Evolutionary conservation across 176 grass and related monocot species (phyloP).

Genomic region (Pharus latifolius): DNA sequence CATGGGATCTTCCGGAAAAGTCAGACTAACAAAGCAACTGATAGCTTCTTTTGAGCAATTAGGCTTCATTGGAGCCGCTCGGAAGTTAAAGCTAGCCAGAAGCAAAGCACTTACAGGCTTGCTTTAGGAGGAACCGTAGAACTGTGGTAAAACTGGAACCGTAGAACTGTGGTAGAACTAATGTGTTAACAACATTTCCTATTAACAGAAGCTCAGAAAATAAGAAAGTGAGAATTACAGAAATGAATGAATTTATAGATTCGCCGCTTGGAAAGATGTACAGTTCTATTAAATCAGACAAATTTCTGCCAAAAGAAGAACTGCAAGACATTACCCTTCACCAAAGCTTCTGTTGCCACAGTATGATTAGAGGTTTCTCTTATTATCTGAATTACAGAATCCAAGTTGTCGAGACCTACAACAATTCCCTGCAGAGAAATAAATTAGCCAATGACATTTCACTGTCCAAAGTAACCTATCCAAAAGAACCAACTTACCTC

Average conservation of each 20-base stretch:
- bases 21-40: neutral
- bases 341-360: constrained; percentile 55
- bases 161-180: neutral
- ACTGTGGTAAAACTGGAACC: too few species aligned
- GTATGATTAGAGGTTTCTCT: constrained; percentile 57
- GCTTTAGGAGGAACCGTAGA: neutral
- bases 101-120: neutral
- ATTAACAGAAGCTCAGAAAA: neutral
- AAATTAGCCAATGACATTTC: neutral
- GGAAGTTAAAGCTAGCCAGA: neutral
- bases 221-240: neutral
- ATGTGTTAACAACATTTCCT: neutral
- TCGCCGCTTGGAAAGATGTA: constrained; percentile 1
- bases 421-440: constrained; percentile 72
- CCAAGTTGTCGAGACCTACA: constrained; percentile 92
- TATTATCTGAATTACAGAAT: constrained; percentile 82
- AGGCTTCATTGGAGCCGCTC: neutral
- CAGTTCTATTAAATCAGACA: neutral
- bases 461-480: constrained; percentile 10
- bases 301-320: neutral
- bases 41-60: neutral
- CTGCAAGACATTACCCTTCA: constrained; percentile 37
- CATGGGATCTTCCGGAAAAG: neutral
- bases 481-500: constrained; percentile 54
- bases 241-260: neutral